Evolutionary conservation across 331 rosid genomes (phyloP).

Genomic region (Acacia pycnantha): DNA sequence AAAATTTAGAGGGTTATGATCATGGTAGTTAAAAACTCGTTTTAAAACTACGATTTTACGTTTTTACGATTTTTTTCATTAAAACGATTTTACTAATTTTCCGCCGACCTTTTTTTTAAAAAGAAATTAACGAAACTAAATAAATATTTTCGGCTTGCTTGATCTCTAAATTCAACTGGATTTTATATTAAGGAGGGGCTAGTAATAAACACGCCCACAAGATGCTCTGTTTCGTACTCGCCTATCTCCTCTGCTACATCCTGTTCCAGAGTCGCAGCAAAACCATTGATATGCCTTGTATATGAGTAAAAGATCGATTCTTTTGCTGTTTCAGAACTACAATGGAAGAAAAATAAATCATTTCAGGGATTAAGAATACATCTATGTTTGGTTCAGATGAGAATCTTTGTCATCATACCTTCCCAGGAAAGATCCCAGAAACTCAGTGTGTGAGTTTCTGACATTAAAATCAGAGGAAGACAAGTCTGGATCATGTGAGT

Average conservation of each 20-base stretch:
- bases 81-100: no score
- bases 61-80: no score
- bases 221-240: constrained; percentile 39
- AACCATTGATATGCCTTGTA: constrained; percentile 87
- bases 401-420: constrained; percentile 35
- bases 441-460: constrained; percentile 58
- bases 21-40: constrained; percentile 9
- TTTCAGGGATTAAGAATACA: not conserved
- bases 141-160: no score
- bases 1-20: not conserved
- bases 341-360: not conserved
- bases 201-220: not conserved
- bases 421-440: constrained; percentile 71
- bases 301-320: constrained; percentile 83
- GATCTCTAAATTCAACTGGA: no score
- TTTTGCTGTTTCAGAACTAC: constrained; percentile 50
- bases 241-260: constrained; percentile 59
- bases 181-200: fast-evolving
- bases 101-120: constrained; percentile 44
- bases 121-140: no score
- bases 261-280: constrained; percentile 80
- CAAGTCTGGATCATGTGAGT: constrained; percentile 52
- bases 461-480: constrained; percentile 46
- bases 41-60: no score
- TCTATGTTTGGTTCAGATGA: not conserved